These are phyloP conservation scores for Tulasnella sp. DNA, from an alignment of 768 basidiomycete species.

Conservation along the genomic window DNA sequence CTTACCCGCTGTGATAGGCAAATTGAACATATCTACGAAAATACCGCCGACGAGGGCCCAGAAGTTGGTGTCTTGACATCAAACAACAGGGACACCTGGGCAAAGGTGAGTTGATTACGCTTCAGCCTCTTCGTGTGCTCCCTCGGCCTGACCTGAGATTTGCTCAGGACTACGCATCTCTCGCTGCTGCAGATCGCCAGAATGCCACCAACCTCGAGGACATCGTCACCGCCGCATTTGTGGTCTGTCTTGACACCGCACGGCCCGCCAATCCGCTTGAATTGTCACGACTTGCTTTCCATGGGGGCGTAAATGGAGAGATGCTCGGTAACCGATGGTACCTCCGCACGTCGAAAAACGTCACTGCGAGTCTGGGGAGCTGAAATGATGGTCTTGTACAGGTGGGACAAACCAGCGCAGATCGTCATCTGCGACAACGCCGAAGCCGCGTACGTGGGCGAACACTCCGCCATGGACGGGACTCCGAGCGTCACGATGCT, in stretches of 20 bases:
- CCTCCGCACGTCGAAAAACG: not conserved
- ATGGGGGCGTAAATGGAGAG: slow-evolving; percentile 51
- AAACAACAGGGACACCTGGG: slow-evolving; percentile 81
- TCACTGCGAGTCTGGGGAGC: not conserved
- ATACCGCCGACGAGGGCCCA: slow-evolving; percentile 54
- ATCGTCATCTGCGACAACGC: slow-evolving; percentile 79
- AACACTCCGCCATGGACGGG: slow-evolving; percentile 88
- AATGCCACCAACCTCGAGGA: slow-evolving; percentile 60
- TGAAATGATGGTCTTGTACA: not conserved
- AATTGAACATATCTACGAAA: slow-evolving; percentile 61
- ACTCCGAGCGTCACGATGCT: slow-evolving; percentile 70
- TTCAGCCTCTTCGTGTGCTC: not conserved
- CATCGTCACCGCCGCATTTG: slow-evolving; percentile 81
- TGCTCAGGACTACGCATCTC: slow-evolving; percentile 52
- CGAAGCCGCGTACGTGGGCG: slow-evolving; percentile 81
- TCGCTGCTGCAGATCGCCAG: slow-evolving; percentile 45
- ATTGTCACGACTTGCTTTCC: slow-evolving; percentile 70
- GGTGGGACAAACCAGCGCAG: slow-evolving; percentile 87
- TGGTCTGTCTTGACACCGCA: slow-evolving; percentile 66
- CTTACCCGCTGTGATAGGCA: slow-evolving; percentile 39
- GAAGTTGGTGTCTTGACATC: slow-evolving; percentile 74
- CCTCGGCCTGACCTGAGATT: not conserved
- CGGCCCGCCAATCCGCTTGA: slow-evolving; percentile 48
- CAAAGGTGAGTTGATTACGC: slow-evolving; percentile 46
- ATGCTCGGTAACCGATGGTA: slow-evolving; percentile 38